These are phyloP conservation scores for Calonectria naviculata DNA, from an alignment of 2,329 filamentous ascomycete species.

Conservation along the genomic window DNA sequence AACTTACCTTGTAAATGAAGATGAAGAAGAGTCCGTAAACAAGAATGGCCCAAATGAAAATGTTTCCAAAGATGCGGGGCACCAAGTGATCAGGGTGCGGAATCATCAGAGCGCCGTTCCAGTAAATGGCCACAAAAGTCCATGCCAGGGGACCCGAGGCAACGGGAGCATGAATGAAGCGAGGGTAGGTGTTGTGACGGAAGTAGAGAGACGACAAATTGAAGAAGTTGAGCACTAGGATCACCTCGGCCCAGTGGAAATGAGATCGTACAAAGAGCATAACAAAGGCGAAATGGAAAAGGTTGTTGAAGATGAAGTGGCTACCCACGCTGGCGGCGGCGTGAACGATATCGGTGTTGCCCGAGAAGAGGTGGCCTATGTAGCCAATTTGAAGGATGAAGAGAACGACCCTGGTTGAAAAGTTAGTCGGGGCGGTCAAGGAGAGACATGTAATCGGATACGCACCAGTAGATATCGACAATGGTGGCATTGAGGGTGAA, in stretches of 20 bases:
- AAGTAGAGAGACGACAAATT: slow-evolving; percentile 85
- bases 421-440: slow-evolving; percentile 1
- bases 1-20: slow-evolving; percentile 72
- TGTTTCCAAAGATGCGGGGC: slow-evolving; percentile 84
- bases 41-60: slow-evolving; percentile 88
- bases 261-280: slow-evolving; percentile 83
- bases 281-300: slow-evolving; percentile 84
- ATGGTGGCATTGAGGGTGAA: slow-evolving; percentile 79
- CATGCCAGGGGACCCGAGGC: slow-evolving; percentile 83
- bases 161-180: slow-evolving; percentile 80
- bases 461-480: slow-evolving; percentile 80
- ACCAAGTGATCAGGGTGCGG: slow-evolving; percentile 72
- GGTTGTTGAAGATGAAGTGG: slow-evolving; percentile 88
- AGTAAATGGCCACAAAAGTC: slow-evolving; percentile 89
- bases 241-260: slow-evolving; percentile 80
- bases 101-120: slow-evolving; percentile 89
- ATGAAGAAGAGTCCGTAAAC: slow-evolving; percentile 84
- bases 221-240: slow-evolving; percentile 84
- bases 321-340: slow-evolving; percentile 81
- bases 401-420: slow-evolving; percentile 69
- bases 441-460: background rate
- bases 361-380: slow-evolving; percentile 79
- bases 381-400: slow-evolving; percentile 83
- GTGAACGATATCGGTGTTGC: slow-evolving; percentile 70
- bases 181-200: slow-evolving; percentile 77